Base-by-base conservation (phyloP, 2,329 filamentous ascomycete species). In the Aspergillus flavus region DNA sequence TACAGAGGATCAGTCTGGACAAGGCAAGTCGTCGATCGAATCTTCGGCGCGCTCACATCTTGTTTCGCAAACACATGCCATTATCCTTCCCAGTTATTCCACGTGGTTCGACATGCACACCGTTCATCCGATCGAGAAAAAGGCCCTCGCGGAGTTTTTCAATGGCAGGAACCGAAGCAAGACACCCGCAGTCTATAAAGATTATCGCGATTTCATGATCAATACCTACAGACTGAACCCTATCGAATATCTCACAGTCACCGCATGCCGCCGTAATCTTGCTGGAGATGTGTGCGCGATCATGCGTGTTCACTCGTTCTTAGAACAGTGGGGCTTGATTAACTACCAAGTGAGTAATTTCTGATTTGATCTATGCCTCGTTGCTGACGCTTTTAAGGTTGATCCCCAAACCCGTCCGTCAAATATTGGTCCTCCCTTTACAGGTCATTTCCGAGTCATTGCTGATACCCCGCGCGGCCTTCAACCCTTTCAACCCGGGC, bases 191-290 rank as follows among this genome's bases (percentile, higher is more conserved):
- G 92, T 98, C 26, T 99, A 99, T 84, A 98, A 98, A 80, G 95
- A 99, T 76, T 99, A 99, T 80, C 90, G 95, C 71, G 95, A 99
- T 76, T 99, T 99, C 76, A 99, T 99, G 95, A 93, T 99, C 82
- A 99, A 99, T 82, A 98, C 95, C 16, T 99, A 99, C 80, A 90
- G 95, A 43, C 83, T 99, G 61, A 99, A 98, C 76, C 95, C 95
- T 6, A 87, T 93, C 59, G 95, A 99, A 78, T 99, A 99, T 75
- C 85, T 99, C 61, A 99, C 95, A 6, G 94, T 99, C 60, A 99
- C 95, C 12, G 95, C 95, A 57, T 99, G 95, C 77, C 87, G 95
- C 67, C 88, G 95, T 69, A 99, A 99, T 77, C 81, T 99, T 74
- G 95, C 95, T 26, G 95, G 95, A 68, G 95, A 99, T 79, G 95